Base-by-base conservation (phyloP, 768 basidiomycete genomes). In the Tricholoma furcatifolium region DNA sequence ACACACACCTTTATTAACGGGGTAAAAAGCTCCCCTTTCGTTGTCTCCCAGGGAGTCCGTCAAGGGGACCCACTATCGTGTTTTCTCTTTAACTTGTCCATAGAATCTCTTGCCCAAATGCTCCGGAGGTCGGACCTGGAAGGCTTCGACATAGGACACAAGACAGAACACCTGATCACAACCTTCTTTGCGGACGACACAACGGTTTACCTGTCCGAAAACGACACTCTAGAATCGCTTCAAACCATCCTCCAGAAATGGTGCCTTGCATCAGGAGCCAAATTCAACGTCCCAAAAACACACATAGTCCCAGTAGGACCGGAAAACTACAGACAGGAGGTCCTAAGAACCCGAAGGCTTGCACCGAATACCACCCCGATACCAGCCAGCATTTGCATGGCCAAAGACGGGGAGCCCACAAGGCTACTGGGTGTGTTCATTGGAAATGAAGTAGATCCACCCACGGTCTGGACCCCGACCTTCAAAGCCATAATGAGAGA, bases 41-140 rank as follows among this genome's bases (percentile, higher is more conserved):
- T n/a, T n/a, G 1, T 17, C 55, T 39, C 30, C 24, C 15, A 1
- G 47, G 53, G 57, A 10, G 45, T 58, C 1, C 20, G 66, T 0
- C 72, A 73, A 56, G 73, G 72, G 0, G 70, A 75, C 59, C 73
- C 73, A 0, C 62, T 76, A 1, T 74, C 68, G 1, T 74, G 74
- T 53, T 64, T 75, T 0, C 65, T 75, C 0, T 76, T 73, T 36
- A 65, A 75, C 53, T 23, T 74, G 0, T 72, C 70, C 23, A 76
- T 76, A 2, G 74, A 76, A 54, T 69, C 74, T 0, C 66, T 77
- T 0, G 71, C 72, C 0, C 27, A 47, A 7, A 59, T 60, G 44
- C 57, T 78, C 0, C 21, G 73, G 17, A 55, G 59, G 1, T 72
- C 72, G 0, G 34, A 51, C 2, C 50, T 74, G 17, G 39, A 60